Evolutionary conservation across 106 monocot genomes (phyloP).

Genomic region (Posidonia australis): DNA sequence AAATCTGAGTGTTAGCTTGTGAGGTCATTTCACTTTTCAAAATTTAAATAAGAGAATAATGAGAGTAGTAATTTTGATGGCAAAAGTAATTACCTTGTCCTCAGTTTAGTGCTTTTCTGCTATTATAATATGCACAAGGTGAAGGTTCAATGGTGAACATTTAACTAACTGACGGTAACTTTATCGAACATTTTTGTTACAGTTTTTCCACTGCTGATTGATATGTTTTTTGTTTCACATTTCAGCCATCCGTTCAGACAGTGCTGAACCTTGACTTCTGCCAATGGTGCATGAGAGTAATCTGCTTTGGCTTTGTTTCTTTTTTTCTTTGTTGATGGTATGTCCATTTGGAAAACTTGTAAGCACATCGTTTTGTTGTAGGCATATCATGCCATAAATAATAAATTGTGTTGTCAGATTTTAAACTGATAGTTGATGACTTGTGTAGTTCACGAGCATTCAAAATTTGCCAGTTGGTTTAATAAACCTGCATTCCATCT

Average conservation of each 20-base stretch:
- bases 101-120: too few relatives aligned
- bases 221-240: not conserved
- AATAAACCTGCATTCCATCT: not conserved
- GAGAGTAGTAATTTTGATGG: too few relatives aligned
- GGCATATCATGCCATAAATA: slow-evolving; percentile 1
- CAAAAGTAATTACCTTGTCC: too few relatives aligned
- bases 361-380: not conserved
- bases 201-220: not conserved
- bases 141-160: too few relatives aligned
- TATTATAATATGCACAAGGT: too few relatives aligned
- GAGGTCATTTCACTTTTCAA: too few relatives aligned
- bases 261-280: not conserved
- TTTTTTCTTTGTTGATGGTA: not conserved
- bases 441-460: not conserved
- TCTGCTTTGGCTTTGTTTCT: not conserved
- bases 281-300: not conserved
- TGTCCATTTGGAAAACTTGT: not conserved
- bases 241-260: slow-evolving; percentile 1
- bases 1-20: too few relatives aligned
- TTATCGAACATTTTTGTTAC: not conserved
- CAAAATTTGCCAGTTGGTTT: not conserved
- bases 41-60: too few relatives aligned
- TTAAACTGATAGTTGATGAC: not conserved
- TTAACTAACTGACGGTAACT: too few relatives aligned
- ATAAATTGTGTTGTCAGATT: not conserved